Evolutionary conservation across 306 rosid genomes (phyloP).

Genomic region (Vicia sativa): DNA sequence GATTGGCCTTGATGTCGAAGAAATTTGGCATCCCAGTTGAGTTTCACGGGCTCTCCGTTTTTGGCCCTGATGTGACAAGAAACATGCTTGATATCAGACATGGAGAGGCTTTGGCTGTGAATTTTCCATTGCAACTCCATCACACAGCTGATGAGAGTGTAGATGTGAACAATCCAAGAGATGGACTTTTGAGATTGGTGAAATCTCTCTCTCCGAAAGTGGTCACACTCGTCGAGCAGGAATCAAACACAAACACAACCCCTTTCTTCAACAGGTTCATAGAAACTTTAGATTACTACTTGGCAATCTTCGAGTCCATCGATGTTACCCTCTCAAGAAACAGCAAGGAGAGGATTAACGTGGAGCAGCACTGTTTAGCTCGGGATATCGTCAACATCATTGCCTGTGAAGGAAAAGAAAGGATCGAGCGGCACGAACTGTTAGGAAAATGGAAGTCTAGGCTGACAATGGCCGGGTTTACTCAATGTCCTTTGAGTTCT

Average conservation of each 20-base stretch:
- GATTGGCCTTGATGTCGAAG: conserved; percentile 62
- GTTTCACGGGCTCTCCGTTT: conserved; percentile 80
- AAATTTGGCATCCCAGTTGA: conserved; percentile 76
- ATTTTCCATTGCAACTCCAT: conserved; percentile 91
- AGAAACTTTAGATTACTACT: conserved; percentile 83
- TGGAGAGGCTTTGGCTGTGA: conserved; percentile 91
- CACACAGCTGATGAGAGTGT: conserved; percentile 98
- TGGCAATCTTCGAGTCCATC: conserved; percentile 91
- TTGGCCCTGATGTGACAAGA: conserved; percentile 59
- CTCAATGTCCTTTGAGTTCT: conserved; percentile 77
- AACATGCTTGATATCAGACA: conserved; percentile 78
- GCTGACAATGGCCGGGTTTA: conserved; percentile 91
- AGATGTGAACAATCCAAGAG: conserved; percentile 81
- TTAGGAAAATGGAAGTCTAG: conserved; percentile 94
- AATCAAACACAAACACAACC: conserved; percentile 93
- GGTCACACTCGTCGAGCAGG: conserved; percentile 88
- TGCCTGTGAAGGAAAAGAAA: conserved; percentile 87
- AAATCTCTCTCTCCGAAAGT: conserved; percentile 83
- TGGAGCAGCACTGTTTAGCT: conserved; percentile 92
- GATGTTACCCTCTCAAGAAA: conserved; percentile 71
- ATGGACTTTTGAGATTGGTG: conserved; percentile 77
- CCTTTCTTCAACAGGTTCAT: conserved; percentile 75
- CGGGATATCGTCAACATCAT: conserved; percentile 81
- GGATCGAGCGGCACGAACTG: conserved; percentile 92
- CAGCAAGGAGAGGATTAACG: conserved; percentile 76